Percentiles rank a stretch among this genome's conserved stretches.
Conservation (phyloP, 75 land plant species). For the Cupressus sempervirens region DNA sequence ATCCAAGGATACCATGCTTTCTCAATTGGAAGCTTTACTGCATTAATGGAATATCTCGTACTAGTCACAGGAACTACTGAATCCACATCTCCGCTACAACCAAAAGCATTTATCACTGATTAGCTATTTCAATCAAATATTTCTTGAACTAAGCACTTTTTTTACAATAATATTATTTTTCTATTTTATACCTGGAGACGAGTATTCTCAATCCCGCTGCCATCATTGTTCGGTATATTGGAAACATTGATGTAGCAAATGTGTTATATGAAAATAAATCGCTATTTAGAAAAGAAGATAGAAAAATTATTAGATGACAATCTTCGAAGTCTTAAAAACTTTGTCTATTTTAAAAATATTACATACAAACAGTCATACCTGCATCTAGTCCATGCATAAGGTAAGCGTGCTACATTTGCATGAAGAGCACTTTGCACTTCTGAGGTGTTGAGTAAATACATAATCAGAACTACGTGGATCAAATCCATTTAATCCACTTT, state of each 20-base stretch:
- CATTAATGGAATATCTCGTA: too few relatives aligned
- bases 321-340: background rate
- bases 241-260: too few relatives aligned
- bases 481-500: background rate
- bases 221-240: too few relatives aligned
- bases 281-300: background rate
- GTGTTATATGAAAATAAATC: background rate
- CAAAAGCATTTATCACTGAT: too few relatives aligned
- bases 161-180: background rate
- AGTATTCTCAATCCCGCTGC: background rate
- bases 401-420: too few relatives aligned
- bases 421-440: constrained; percentile 19
- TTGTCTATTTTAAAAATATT: background rate
- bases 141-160: too few relatives aligned
- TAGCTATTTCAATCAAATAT: too few relatives aligned
- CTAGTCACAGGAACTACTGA: too few relatives aligned
- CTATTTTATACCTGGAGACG: too few relatives aligned
- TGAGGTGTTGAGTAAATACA: constrained; percentile 43
- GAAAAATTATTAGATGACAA: background rate
- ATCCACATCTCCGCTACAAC: too few relatives aligned
- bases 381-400: too few relatives aligned
- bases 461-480: constrained; percentile 59
- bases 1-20: constrained; percentile 20
- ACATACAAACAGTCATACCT: constrained; percentile 16
- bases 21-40: constrained; percentile 10